Conservation (phyloP, 2,329 filamentous ascomycete genomes). For the Cladophialophora psammophila region DNA sequence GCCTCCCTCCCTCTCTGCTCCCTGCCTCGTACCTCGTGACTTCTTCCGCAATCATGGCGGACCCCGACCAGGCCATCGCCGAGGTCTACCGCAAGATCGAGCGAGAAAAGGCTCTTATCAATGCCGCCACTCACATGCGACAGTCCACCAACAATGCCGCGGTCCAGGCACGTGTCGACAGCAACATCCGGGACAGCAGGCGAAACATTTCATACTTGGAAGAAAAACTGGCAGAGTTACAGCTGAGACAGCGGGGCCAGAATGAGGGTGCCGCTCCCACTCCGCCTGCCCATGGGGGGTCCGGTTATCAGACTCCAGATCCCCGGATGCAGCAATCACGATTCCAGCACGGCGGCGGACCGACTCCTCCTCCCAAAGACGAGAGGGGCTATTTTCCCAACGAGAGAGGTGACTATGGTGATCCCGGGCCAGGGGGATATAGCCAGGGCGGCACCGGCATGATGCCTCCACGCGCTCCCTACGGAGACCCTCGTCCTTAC, state of each 20-base stretch:
- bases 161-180: slow-evolving; percentile 88
- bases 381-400: slow-evolving; percentile 56
- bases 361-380: slow-evolving; percentile 78
- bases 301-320: slow-evolving; percentile 43
- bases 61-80: slow-evolving; percentile 70
- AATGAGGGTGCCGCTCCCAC: slow-evolving; percentile 65
- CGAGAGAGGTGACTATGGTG: slow-evolving; percentile 71
- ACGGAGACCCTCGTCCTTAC: slow-evolving; percentile 73
- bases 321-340: slow-evolving; percentile 35
- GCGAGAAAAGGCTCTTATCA: slow-evolving; percentile 93
- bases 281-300: slow-evolving; percentile 56
- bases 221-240: slow-evolving; percentile 85
- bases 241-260: slow-evolving; percentile 70
- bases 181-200: slow-evolving; percentile 90
- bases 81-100: slow-evolving; percentile 97
- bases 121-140: slow-evolving; percentile 92
- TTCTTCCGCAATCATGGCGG: slow-evolving; percentile 58
- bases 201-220: slow-evolving; percentile 96
- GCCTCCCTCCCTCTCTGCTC: neutral
- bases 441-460: slow-evolving; percentile 70
- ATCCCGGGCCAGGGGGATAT: slow-evolving; percentile 60
- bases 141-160: slow-evolving; percentile 93
- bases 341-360: slow-evolving; percentile 52
- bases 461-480: slow-evolving; percentile 83
- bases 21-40: neutral